Evolutionary conservation across 768 basidiomycete genomes (phyloP).

Genomic region (Pholiota conissans): DNA sequence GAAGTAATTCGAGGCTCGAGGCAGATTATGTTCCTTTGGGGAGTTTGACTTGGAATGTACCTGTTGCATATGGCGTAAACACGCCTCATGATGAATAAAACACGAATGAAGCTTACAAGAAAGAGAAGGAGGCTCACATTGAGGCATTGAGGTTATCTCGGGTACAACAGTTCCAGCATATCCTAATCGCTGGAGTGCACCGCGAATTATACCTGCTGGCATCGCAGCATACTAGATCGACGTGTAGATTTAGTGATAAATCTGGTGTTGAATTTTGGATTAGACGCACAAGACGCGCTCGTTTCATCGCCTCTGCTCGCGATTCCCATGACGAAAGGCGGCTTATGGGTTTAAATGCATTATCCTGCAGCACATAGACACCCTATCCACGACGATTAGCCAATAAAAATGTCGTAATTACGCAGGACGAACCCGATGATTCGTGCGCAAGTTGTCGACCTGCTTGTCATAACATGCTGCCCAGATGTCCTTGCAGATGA

Average conservation of each 20-base stretch:
- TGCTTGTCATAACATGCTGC: conserved; percentile 90
- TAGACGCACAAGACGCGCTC: conserved; percentile 64
- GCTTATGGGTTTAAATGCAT: conserved; percentile 81
- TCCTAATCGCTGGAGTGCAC: conserved; percentile 78
- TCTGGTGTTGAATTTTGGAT: neutral
- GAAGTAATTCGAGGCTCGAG: no score
- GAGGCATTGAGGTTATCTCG: conserved; percentile 80
- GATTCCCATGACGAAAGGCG: conserved; percentile 83
- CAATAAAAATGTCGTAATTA: neutral
- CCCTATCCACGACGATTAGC: conserved; percentile 51
- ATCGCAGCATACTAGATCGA: conserved; percentile 71
- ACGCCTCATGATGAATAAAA: no score
- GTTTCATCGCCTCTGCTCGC: conserved; percentile 66
- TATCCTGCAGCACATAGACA: conserved; percentile 92
- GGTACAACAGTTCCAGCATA: conserved; percentile 72
- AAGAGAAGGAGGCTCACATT: conserved; percentile 53
- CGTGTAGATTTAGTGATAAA: neutral
- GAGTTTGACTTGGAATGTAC: conserved; percentile 82
- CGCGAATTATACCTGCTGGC: conserved; percentile 82
- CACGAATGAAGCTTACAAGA: neutral
- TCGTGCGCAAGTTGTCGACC: conserved; percentile 93
- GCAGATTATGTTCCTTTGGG: conserved; percentile 50
- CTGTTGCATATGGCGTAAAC: no score
- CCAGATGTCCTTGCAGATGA: conserved; percentile 97
- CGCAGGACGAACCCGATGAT: conserved; percentile 72